These are phyloP conservation scores for Chalciporus pseudorubinellus DNA, from an alignment of 768 basidiomycete genomes.

Conservation along the genomic window DNA sequence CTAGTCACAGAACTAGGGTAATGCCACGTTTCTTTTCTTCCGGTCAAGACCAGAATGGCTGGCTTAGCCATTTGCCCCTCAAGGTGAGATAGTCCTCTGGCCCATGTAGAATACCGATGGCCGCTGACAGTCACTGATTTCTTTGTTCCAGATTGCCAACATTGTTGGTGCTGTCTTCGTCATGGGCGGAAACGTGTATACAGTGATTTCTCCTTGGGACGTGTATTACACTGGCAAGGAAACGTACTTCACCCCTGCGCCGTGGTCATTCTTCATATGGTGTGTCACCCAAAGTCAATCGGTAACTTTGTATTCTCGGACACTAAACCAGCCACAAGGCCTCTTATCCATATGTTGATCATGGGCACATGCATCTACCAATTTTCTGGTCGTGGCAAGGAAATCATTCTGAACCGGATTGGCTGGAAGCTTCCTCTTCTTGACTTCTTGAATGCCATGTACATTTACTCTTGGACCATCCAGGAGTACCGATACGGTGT, in stretches of 20 bases:
- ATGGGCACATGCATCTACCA: conserved; percentile 64
- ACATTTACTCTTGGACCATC: conserved; percentile 57
- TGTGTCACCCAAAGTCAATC: conserved; percentile 22
- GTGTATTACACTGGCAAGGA: conserved; percentile 49
- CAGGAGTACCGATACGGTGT: conserved; percentile 46
- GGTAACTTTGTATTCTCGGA: background rate
- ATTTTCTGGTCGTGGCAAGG: conserved; percentile 53
- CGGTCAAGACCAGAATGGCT: conserved; percentile 27
- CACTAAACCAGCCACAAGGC: conserved; percentile 35
- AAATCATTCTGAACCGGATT: conserved; percentile 59
- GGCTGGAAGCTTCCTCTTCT: conserved; percentile 66
- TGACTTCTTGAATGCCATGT: conserved; percentile 61
- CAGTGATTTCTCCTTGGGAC: conserved; percentile 52
- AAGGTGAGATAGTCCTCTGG: conserved; percentile 40
- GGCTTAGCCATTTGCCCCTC: conserved; percentile 51
- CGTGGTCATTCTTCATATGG: conserved; percentile 64
- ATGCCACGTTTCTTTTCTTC: conserved; percentile 28
- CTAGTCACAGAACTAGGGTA: background rate
- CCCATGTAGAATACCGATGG: background rate
- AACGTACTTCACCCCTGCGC: conserved; percentile 67
- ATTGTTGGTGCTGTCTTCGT: conserved; percentile 54
- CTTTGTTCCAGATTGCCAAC: conserved; percentile 44
- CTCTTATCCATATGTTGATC: conserved; percentile 62
- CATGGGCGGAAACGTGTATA: conserved; percentile 60
- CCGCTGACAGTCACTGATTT: conserved; percentile 4